Evolutionary conservation across 164 flowering plant genomes (phyloP).

Genomic region (Aristolochia californica): DNA sequence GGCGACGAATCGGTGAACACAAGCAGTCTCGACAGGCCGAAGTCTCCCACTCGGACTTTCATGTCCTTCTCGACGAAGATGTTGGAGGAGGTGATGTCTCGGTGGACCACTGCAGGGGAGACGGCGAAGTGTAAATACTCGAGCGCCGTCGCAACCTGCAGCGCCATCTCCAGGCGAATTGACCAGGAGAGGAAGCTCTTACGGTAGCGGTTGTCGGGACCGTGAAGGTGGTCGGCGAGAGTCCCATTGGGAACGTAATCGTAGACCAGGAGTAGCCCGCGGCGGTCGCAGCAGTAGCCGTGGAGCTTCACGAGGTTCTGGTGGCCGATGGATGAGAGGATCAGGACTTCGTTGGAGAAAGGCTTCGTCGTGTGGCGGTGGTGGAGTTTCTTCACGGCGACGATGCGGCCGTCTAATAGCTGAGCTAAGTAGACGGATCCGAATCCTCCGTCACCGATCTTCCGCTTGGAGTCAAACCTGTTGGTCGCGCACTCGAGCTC

Average conservation of each 20-base stretch:
- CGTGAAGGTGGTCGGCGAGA: conserved; percentile 83
- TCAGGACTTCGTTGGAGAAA: conserved; percentile 81
- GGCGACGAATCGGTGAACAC: conserved; percentile 25
- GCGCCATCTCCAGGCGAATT: conserved; percentile 53
- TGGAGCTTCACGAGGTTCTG: conserved; percentile 76
- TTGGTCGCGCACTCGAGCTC: conserved; percentile 73
- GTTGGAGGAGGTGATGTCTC: conserved; percentile 80
- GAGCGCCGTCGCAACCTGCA: conserved; percentile 61
- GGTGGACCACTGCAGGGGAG: conserved; percentile 62
- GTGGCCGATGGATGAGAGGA: conserved; percentile 61
- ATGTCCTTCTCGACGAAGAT: conserved; percentile 74
- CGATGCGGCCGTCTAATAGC: conserved; percentile 42
- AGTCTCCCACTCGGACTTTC: conserved; percentile 76
- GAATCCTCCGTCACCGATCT: conserved; percentile 91
- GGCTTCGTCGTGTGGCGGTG: conserved; percentile 36
- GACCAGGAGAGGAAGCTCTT: conserved; percentile 35
- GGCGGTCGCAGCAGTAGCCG: conserved; percentile 82
- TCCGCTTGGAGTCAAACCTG: conserved; percentile 57
- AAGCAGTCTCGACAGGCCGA: conserved; percentile 73
- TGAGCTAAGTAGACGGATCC: conserved; percentile 77
- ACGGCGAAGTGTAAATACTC: conserved; percentile 73
- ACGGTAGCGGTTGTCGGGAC: conserved; percentile 19
- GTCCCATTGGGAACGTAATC: conserved; percentile 87
- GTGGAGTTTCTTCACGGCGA: conserved; percentile 83
- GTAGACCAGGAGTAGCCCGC: conserved; percentile 73